A percentile compares a stretch with the other conserved stretches of the same genome.
Conservation (phyloP, 73 alveolate species). For the Paramecium biaurelia region DNA sequence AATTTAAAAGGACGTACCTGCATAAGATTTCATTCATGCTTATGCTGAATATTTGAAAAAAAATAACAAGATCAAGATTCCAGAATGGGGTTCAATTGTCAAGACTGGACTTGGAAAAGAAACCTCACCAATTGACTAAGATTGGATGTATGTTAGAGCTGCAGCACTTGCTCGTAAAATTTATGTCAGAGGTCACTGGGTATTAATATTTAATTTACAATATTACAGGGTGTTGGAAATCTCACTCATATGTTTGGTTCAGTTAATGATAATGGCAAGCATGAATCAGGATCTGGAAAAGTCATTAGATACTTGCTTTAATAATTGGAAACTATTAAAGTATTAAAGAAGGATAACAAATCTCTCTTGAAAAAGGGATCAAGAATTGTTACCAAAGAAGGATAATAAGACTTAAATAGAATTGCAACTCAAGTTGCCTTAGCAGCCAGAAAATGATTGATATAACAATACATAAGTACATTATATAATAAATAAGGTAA, state of each 20-base stretch:
- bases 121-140: slow-evolving; percentile 91
- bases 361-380: slow-evolving; percentile 63
- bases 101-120: slow-evolving; percentile 89
- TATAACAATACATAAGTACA: not conserved
- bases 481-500: not conserved
- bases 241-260: slow-evolving; percentile 83
- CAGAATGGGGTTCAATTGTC: slow-evolving; percentile 91
- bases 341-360: slow-evolving; percentile 78
- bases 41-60: slow-evolving; percentile 92
- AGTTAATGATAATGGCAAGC: slow-evolving; percentile 84
- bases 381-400: slow-evolving; percentile 70
- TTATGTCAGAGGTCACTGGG: slow-evolving; percentile 87
- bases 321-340: slow-evolving; percentile 84
- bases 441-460: slow-evolving; percentile 52
- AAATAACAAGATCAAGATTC: slow-evolving; percentile 88
- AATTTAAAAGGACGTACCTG: slow-evolving; percentile 83
- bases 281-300: slow-evolving; percentile 84
- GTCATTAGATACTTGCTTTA: slow-evolving; percentile 89
- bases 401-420: slow-evolving; percentile 71
- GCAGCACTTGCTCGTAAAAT: slow-evolving; percentile 95
- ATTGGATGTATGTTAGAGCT: slow-evolving; percentile 97
- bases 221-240: slow-evolving; percentile 56
- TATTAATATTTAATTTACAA: slow-evolving; percentile 65
- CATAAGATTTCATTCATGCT: slow-evolving; percentile 89
- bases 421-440: slow-evolving; percentile 68